Evolutionary conservation across 306 rosid species (phyloP).

Genomic region (Begonia peltatifolia): DNA sequence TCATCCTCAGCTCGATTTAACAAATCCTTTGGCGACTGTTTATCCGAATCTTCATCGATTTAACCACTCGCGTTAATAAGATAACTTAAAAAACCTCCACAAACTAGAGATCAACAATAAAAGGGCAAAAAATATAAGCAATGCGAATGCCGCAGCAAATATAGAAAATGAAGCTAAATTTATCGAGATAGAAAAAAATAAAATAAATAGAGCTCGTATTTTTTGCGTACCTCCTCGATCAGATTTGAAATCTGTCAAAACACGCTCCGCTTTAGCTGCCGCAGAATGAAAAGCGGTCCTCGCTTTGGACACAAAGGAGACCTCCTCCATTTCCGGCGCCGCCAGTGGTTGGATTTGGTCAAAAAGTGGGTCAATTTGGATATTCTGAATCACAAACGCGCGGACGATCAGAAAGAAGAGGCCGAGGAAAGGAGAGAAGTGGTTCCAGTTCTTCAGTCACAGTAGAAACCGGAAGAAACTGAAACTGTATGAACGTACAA

Average conservation of each 20-base stretch:
- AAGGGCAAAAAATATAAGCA: conserved; percentile 5
- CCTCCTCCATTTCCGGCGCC: conserved; percentile 54
- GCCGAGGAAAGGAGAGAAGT: neutral
- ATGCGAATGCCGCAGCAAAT: conserved; percentile 14
- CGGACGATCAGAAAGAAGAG: conserved; percentile 3
- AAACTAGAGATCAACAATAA: neutral
- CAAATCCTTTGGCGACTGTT: conserved; percentile 24
- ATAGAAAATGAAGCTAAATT: conserved; percentile 12
- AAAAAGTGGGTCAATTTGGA: neutral
- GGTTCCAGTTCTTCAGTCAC: neutral
- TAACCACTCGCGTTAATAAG: conserved; percentile 21
- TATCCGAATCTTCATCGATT: conserved; percentile 45
- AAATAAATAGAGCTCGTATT: neutral
- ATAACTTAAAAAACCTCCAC: neutral
- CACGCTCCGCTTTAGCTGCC: conserved; percentile 98
- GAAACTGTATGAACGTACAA: too few species aligned
- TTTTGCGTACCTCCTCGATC: conserved; percentile 33
- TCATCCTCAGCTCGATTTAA: conserved; percentile 13
- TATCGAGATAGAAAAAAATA: neutral
- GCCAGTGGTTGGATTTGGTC: conserved; percentile 15
- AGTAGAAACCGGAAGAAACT: too few species aligned
- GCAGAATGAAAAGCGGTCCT: conserved; percentile 94
- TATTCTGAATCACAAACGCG: neutral
- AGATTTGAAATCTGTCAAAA: conserved; percentile 62
- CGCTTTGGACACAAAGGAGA: conserved; percentile 83